phyloP scores from a whole-genome alignment of 2,329 filamentous ascomycete species.

The Xylaria sp. region DNA sequence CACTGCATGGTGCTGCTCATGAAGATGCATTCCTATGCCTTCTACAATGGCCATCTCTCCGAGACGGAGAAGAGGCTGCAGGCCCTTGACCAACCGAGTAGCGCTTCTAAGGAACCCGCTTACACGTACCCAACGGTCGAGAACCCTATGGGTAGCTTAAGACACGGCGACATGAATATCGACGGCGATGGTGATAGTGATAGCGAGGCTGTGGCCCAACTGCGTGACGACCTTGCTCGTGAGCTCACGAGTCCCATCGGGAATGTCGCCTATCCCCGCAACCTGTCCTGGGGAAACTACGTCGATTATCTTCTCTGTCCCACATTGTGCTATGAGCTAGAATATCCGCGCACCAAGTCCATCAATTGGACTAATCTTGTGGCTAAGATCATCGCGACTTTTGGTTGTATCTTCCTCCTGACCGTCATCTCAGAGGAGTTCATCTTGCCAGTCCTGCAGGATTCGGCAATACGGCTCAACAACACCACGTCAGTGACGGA shows the following conservation, averaged over 20 bases:
- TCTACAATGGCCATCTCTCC: constrained; percentile 96
- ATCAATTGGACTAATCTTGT: constrained; percentile 84
- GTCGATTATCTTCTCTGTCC: constrained; percentile 90
- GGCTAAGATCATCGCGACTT: constrained; percentile 88
- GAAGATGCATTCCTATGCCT: constrained; percentile 99
- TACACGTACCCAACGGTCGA: constrained; percentile 79
- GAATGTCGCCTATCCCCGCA: constrained; percentile 88
- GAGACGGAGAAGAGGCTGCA: constrained; percentile 85
- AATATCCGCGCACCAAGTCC: constrained; percentile 84
- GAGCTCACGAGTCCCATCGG: constrained; percentile 93
- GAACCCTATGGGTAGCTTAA: constrained; percentile 58
- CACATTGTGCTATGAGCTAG: constrained; percentile 96
- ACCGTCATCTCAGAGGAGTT: constrained; percentile 94
- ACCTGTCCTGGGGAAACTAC: constrained; percentile 86
- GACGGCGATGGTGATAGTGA: constrained; percentile 58
- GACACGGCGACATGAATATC: constrained; percentile 46
- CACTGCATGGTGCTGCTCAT: constrained; percentile 93
- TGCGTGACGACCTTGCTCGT: constrained; percentile 87
- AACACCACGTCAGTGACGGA: constrained; percentile 65
- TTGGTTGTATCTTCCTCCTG: constrained; percentile 95
- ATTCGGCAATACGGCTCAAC: constrained; percentile 69
- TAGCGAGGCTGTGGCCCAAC: constrained; percentile 66
- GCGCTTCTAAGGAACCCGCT: constrained; percentile 73
- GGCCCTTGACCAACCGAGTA: constrained; percentile 81
- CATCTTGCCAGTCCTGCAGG: constrained; percentile 87